Evolutionary conservation across 805 yeast species (phyloP).

Genomic region (Priceomyces haplophilus): DNA sequence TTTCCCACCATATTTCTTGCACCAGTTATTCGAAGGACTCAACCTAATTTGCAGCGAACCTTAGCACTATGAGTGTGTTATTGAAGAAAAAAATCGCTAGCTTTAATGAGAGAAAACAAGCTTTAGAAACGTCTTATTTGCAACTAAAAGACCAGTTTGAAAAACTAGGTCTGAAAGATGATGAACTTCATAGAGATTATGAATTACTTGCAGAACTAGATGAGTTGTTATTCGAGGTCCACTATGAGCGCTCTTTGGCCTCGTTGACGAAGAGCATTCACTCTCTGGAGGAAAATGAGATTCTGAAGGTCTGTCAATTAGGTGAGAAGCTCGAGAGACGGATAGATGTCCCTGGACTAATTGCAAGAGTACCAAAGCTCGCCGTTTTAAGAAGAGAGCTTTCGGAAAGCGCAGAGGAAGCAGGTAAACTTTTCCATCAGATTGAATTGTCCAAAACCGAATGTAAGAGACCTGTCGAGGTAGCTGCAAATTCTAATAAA

Average conservation of each 20-base stretch:
- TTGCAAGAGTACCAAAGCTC: constrained; percentile 18
- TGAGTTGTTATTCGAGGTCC: constrained; percentile 22
- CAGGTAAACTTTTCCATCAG: constrained; percentile 24
- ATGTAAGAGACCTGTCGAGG: constrained; percentile 2
- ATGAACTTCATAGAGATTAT: constrained; percentile 12
- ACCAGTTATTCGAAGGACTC: constrained; percentile 1
- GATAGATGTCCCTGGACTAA: constrained; percentile 22
- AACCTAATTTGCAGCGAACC: not conserved
- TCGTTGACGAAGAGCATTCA: constrained; percentile 14
- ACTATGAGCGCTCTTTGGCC: constrained; percentile 23
- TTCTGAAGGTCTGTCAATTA: not conserved
- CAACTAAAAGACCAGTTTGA: constrained; percentile 8
- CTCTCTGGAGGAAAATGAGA: not conserved
- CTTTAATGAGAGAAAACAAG: constrained; percentile 16
- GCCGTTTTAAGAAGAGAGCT: constrained; percentile 28
- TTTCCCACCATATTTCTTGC: constrained; percentile 8
- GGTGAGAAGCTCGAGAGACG: constrained; percentile 16
- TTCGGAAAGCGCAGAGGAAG: constrained; percentile 30
- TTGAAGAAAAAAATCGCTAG: constrained; percentile 16
- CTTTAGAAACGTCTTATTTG: constrained; percentile 12
- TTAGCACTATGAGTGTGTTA: constrained; percentile 11
- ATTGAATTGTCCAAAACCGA: constrained; percentile 1
- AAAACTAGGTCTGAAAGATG: constrained; percentile 1
- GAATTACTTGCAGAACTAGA: constrained; percentile 24
- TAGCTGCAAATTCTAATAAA: not conserved